Percentiles rank a stretch among this genome's conserved stretches.
phyloP scores from a whole-genome alignment of 2,329 filamentous ascomycete species.

The Pseudocercospora vitis region DNA sequence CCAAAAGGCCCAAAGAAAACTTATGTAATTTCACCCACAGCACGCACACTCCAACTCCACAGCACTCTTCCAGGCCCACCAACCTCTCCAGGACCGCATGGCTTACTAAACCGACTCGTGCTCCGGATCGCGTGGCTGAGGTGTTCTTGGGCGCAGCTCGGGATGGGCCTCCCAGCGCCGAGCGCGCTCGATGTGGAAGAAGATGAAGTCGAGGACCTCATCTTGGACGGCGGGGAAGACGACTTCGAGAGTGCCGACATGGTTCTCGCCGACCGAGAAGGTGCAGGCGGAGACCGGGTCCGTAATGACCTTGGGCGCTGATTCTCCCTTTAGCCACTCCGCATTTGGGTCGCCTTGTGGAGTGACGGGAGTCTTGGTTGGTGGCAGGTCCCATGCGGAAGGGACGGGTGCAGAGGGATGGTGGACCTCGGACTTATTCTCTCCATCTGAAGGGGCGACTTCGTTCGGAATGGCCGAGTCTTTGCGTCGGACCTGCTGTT shows the following conservation, averaged over 20 bases:
- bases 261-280: slow-evolving; percentile 22
- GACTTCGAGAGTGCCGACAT: slow-evolving; percentile 17
- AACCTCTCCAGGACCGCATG: background rate
- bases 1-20: background rate
- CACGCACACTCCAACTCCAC: background rate
- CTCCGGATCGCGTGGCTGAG: background rate
- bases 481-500: too few relatives aligned
- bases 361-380: background rate
- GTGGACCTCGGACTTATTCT: too few relatives aligned
- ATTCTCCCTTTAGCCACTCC: slow-evolving; percentile 2
- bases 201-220: slow-evolving; percentile 23
- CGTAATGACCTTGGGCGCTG: background rate
- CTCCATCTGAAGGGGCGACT: background rate
- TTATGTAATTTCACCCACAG: background rate
- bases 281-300: slow-evolving; percentile 20
- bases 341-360: background rate
- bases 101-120: too few relatives aligned
- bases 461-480: too few relatives aligned
- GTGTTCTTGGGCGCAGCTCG: background rate
- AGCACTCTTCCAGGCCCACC: background rate
- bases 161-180: background rate
- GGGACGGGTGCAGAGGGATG: background rate
- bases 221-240: slow-evolving; percentile 24
- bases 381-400: background rate
- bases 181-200: slow-evolving; percentile 6